These are phyloP conservation scores for Eremothecium cymbalariae DNA, from an alignment of 1,139 yeast species.

Conservation along the genomic window DNA sequence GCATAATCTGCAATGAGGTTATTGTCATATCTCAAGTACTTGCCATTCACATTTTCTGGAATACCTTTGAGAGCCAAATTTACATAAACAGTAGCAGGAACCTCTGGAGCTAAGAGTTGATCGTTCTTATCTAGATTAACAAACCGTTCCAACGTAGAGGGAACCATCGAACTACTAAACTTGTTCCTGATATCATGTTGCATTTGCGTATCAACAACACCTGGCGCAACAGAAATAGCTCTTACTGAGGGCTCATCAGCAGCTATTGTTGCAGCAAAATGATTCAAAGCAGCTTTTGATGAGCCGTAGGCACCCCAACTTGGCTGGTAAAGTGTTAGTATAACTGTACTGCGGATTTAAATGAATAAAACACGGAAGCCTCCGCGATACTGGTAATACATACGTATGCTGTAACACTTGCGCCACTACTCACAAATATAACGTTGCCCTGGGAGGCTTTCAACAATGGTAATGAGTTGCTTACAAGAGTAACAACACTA, in stretches of 20 bases:
- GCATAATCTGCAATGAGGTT: conserved; percentile 4
- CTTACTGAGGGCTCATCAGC: conserved; percentile 50
- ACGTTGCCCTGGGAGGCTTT: conserved; percentile 33
- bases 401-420: conserved; percentile 34
- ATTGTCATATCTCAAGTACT: conserved; percentile 55
- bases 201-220: conserved; percentile 86
- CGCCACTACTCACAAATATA: conserved; percentile 81
- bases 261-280: conserved; percentile 58
- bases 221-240: conserved; percentile 77
- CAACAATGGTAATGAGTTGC: conserved; percentile 22
- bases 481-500: conserved; percentile 57
- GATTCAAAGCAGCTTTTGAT: conserved; percentile 84
- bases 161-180: conserved; percentile 49
- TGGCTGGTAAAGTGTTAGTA: conserved; percentile 13
- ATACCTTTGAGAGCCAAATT: conserved; percentile 56
- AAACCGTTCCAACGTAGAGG: conserved; percentile 50
- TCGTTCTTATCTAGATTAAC: conserved; percentile 48
- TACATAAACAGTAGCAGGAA: conserved; percentile 63
- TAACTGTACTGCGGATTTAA: neutral
- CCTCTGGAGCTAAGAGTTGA: conserved; percentile 53
- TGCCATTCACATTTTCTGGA: conserved; percentile 48
- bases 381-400: conserved; percentile 5
- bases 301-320: conserved; percentile 92
- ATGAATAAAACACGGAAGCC: neutral
- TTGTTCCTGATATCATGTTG: conserved; percentile 63